These are phyloP conservation scores for Oryza meyeriana DNA, from an alignment of 176 grass and related monocot genomes.

Conservation along the genomic window DNA sequence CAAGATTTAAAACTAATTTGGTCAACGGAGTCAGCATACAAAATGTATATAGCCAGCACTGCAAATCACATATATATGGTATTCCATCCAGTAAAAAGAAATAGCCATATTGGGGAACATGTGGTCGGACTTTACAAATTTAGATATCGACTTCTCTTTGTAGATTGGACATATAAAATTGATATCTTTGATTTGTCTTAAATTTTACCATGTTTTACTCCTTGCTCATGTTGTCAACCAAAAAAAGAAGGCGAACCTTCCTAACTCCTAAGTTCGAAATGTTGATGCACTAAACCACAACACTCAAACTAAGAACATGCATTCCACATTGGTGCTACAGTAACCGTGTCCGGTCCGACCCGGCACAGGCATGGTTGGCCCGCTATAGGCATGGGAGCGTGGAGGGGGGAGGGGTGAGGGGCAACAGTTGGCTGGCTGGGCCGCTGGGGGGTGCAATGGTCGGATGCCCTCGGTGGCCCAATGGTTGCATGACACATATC, in stretches of 20 bases:
- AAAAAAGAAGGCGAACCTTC: too few species aligned
- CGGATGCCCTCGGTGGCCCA: too few species aligned
- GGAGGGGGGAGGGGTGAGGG: too few species aligned
- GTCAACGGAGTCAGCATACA: background rate
- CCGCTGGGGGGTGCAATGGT: too few species aligned
- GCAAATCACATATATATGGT: background rate
- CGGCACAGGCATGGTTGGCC: too few species aligned
- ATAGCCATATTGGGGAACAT: background rate
- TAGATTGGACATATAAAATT: background rate
- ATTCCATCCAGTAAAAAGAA: background rate
- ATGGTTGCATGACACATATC: too few species aligned
- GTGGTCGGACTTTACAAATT: background rate
- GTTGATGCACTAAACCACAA: background rate
- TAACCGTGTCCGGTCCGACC: too few species aligned
- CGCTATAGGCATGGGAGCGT: too few species aligned
- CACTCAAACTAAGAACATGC: background rate
- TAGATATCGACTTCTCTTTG: background rate
- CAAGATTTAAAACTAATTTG: background rate
- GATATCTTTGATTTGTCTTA: background rate
- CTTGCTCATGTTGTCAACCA: too few species aligned
- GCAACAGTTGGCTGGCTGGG: too few species aligned
- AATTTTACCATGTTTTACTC: background rate
- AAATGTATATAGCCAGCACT: background rate
- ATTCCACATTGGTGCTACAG: too few species aligned
- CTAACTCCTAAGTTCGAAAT: background rate